Percentiles rank a stretch among this genome's conserved stretches.
Conservation (phyloP, 257 asterid species). For the Asclepias syriaca region DNA sequence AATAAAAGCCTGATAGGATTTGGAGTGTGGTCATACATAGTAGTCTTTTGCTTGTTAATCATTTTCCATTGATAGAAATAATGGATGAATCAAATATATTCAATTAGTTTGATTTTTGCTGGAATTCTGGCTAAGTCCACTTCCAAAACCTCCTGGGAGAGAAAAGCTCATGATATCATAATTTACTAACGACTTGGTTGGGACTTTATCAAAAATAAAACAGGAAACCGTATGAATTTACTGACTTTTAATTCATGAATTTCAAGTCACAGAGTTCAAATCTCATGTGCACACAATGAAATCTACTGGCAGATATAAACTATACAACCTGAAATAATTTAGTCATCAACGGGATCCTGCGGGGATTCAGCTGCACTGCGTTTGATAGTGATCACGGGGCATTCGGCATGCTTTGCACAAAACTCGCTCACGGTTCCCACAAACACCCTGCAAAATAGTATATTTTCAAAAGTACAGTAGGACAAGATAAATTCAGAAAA, state of each 20-base stretch:
- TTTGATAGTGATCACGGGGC: slow-evolving; percentile 48
- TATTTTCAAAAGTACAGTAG: background rate
- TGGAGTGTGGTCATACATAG: too few species aligned
- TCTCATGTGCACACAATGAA: background rate
- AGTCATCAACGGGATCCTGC: slow-evolving; percentile 45
- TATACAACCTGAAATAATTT: slow-evolving; percentile 11
- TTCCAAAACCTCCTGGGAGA: too few species aligned
- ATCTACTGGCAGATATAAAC: background rate
- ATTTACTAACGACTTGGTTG: too few species aligned
- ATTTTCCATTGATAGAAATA: too few species aligned
- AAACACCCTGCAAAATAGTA: slow-evolving; percentile 52
- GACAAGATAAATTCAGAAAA: background rate
- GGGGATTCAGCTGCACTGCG: slow-evolving; percentile 61
- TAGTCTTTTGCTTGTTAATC: too few species aligned
- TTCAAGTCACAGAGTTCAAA: background rate
- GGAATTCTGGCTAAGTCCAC: background rate
- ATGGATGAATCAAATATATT: too few species aligned
- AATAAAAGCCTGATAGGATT: too few species aligned
- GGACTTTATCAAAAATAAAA: too few species aligned
- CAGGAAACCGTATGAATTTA: too few species aligned
- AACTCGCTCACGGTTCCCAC: slow-evolving; percentile 93
- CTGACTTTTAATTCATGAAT: too few species aligned
- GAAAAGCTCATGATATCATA: too few species aligned
- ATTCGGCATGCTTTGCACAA: slow-evolving; percentile 76
- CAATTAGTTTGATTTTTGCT: background rate